Evolutionary conservation across 1,139 yeast species (phyloP).

Genomic region (Zygotorulaspora mrakii): DNA sequence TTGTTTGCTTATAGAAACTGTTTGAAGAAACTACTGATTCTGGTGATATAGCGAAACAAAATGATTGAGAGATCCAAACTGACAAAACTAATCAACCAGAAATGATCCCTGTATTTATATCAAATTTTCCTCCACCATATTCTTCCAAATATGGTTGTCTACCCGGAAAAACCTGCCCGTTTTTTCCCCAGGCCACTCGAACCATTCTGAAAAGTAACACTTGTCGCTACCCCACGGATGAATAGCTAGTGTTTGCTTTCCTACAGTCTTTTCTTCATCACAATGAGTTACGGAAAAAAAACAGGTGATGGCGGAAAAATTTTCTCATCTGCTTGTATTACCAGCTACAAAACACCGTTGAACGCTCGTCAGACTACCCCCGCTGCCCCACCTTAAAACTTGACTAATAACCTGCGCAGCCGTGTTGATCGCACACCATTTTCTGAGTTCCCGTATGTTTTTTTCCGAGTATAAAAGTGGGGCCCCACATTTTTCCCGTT

Average conservation of each 20-base stretch:
- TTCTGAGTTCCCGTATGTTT: too few species aligned
- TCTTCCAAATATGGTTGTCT: too few species aligned
- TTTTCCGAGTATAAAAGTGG: too few species aligned
- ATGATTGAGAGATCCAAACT: not conserved
- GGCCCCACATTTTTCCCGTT: constrained; percentile 4
- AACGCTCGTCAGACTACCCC: not conserved
- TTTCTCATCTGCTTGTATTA: not conserved
- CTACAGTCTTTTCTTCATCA: not conserved
- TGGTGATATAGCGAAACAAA: constrained; percentile 7
- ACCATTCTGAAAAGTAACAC: too few species aligned
- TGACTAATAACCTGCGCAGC: not conserved
- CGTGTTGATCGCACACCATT: constrained; percentile 2
- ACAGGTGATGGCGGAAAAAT: constrained; percentile 5
- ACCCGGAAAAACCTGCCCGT: constrained; percentile 1
- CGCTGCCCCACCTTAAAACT: too few species aligned
- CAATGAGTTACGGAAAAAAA: not conserved
- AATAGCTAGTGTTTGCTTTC: not conserved
- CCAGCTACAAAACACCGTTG: not conserved
- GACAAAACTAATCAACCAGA: not conserved
- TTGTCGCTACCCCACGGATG: constrained; percentile 1
- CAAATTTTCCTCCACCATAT: too few species aligned
- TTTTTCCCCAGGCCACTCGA: constrained; percentile 2
- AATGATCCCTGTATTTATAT: constrained; percentile 2
- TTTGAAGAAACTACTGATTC: not conserved
- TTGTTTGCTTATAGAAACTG: not conserved